phyloP scores from a whole-genome alignment of 306 rosid genomes.

The Cucurbita pepo region DNA sequence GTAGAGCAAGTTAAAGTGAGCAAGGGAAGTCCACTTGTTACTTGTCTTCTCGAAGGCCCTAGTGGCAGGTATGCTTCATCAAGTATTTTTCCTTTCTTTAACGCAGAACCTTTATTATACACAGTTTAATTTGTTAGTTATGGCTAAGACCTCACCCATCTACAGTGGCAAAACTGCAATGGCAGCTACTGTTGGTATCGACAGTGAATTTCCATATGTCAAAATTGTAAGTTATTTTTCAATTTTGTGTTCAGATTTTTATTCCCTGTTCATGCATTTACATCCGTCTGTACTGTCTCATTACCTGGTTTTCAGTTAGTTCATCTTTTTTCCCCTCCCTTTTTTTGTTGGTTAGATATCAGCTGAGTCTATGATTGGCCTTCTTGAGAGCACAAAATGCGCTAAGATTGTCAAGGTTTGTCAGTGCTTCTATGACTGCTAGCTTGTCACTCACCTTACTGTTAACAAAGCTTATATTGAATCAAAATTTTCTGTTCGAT shows the following conservation, averaged over 20 bases:
- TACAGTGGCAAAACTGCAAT: conserved; percentile 89
- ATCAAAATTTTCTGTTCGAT: neutral
- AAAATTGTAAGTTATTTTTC: conserved; percentile 62
- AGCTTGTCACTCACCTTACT: neutral
- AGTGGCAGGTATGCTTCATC: conserved; percentile 61
- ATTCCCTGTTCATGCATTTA: conserved; percentile 7
- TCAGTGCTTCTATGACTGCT: conserved; percentile 13
- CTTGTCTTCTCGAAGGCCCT: conserved; percentile 91
- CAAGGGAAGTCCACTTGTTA: conserved; percentile 82
- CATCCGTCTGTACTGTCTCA: neutral
- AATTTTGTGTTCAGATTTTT: neutral
- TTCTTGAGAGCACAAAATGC: conserved; percentile 89
- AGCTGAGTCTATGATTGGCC: conserved; percentile 89
- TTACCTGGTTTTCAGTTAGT: conserved; percentile 1
- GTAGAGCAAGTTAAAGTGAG: conserved; percentile 96
- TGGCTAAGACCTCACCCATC: conserved; percentile 12
- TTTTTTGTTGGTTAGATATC: conserved; percentile 46
- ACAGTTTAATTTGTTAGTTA: conserved; percentile 4
- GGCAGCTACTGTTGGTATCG: conserved; percentile 91
- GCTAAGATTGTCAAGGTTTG: conserved; percentile 88
- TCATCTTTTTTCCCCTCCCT: neutral
- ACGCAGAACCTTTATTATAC: neutral
- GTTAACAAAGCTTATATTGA: neutral
- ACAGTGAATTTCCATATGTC: conserved; percentile 93
- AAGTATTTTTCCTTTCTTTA: neutral